Evolutionary conservation across 1,139 yeast genomes (phyloP).

Genomic region (Hyphopichia burtonii): DNA sequence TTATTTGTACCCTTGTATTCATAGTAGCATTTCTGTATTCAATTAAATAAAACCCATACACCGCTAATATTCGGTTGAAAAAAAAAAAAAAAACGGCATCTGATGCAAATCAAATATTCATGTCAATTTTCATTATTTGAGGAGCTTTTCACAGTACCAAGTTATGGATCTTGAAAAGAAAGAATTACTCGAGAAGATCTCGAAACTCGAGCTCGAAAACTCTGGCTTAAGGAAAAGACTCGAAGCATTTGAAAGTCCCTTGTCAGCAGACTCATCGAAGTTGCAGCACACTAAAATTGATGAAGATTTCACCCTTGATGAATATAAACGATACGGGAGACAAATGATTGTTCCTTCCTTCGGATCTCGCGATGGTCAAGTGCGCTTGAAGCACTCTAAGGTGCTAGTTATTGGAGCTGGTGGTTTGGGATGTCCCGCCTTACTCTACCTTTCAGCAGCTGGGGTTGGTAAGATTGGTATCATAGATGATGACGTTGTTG

Average conservation of each 20-base stretch:
- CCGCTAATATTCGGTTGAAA: background rate
- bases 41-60: too few relatives aligned
- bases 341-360: conserved; percentile 89
- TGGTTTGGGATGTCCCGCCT: conserved; percentile 92
- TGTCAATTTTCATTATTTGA: too few relatives aligned
- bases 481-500: conserved; percentile 84
- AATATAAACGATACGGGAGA: conserved; percentile 83
- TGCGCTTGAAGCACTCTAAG: conserved; percentile 51
- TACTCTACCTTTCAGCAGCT: conserved; percentile 80
- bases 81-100: too few relatives aligned
- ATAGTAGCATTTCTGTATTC: too few relatives aligned
- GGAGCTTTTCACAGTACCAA: background rate
- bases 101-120: too few relatives aligned
- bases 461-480: conserved; percentile 88
- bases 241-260: background rate
- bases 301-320: conserved; percentile 49
- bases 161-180: background rate
- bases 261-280: background rate
- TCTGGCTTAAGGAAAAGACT: conserved; percentile 10
- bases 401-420: conserved; percentile 93
- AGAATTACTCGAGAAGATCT: conserved; percentile 5
- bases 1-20: too few relatives aligned
- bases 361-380: conserved; percentile 58
- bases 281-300: conserved; percentile 7
- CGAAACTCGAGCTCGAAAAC: conserved; percentile 24